Evolutionary conservation across 768 basidiomycete genomes (phyloP).

Genomic region (Pisolithus orientalis): DNA sequence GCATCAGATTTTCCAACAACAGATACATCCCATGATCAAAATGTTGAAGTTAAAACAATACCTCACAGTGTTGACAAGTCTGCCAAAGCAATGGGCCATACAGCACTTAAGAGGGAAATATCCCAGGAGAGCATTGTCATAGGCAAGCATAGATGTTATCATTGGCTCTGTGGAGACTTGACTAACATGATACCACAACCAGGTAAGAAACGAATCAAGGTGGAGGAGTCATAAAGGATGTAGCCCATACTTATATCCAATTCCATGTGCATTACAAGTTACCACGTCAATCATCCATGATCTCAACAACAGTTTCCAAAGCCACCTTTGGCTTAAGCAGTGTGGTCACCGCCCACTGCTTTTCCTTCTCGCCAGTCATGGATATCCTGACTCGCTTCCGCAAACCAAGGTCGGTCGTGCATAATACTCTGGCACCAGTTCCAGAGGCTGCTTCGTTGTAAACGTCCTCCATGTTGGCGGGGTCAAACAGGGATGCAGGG

Average conservation of each 20-base stretch:
- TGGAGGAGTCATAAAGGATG: neutral
- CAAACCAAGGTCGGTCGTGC: slow-evolving; percentile 33
- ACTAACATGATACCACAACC: neutral
- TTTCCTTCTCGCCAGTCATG: slow-evolving; percentile 17
- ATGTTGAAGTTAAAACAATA: no score
- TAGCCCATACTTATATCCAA: no score
- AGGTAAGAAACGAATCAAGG: neutral
- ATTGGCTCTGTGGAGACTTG: no score
- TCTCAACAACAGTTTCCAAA: slow-evolving; percentile 30
- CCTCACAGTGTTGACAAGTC: no score
- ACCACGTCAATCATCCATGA: slow-evolving; percentile 24
- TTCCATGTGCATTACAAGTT: no score
- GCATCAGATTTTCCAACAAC: neutral
- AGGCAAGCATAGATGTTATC: neutral
- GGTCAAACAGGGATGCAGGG: slow-evolving; percentile 21
- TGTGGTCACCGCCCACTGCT: slow-evolving; percentile 26
- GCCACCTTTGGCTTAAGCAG: slow-evolving; percentile 35
- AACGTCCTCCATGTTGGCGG: slow-evolving; percentile 24
- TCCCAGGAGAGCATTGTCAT: neutral
- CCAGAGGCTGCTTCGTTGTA: slow-evolving; percentile 22
- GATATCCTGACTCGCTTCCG: slow-evolving; percentile 22
- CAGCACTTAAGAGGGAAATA: neutral
- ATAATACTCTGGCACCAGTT: slow-evolving; percentile 21
- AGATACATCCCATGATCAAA: neutral
- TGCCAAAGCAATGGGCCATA: no score